Evolutionary conservation across 2,329 filamentous ascomycete genomes (phyloP).

Genomic region (Colletotrichum plurivorum): DNA sequence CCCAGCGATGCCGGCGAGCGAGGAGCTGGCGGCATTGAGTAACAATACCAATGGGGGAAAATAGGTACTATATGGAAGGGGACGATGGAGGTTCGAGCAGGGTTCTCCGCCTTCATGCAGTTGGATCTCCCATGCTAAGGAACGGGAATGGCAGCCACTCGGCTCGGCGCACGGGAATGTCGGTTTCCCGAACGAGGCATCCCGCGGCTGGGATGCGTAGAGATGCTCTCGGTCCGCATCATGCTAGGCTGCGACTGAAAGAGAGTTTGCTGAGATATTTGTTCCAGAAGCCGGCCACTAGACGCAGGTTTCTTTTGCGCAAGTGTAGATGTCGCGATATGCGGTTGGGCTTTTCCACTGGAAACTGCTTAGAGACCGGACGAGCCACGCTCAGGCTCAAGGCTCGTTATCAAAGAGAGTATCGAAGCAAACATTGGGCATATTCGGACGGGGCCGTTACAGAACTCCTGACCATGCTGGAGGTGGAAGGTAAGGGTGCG

Average conservation of each 20-base stretch:
- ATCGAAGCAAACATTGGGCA: background rate
- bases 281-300: too few relatives aligned
- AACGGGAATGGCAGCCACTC: conserved; percentile 26
- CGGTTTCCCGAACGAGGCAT: background rate
- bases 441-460: conserved; percentile 1
- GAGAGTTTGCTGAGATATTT: too few relatives aligned
- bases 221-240: background rate
- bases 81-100: background rate
- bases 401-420: background rate
- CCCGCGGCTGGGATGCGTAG: conserved; percentile 3
- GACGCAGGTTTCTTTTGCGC: too few relatives aligned
- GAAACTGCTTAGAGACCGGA: conserved; percentile 3
- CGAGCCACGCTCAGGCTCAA: conserved; percentile 9
- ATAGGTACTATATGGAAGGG: too few relatives aligned
- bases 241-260: too few relatives aligned
- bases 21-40: conserved; percentile 8
- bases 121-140: conserved; percentile 15
- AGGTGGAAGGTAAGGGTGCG: too few relatives aligned
- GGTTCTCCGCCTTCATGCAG: conserved; percentile 37
- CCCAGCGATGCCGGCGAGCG: conserved; percentile 1
- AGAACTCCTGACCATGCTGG: conserved; percentile 7
- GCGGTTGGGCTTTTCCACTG: conserved; percentile 1
- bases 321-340: too few relatives aligned
- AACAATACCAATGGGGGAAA: background rate
- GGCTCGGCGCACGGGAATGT: conserved; percentile 16